Percentiles rank a stretch among this genome's conserved stretches.
These are phyloP conservation scores for Bipolaris victoriae DNA, from an alignment of 2,329 filamentous ascomycete genomes.

Conservation along the genomic window DNA sequence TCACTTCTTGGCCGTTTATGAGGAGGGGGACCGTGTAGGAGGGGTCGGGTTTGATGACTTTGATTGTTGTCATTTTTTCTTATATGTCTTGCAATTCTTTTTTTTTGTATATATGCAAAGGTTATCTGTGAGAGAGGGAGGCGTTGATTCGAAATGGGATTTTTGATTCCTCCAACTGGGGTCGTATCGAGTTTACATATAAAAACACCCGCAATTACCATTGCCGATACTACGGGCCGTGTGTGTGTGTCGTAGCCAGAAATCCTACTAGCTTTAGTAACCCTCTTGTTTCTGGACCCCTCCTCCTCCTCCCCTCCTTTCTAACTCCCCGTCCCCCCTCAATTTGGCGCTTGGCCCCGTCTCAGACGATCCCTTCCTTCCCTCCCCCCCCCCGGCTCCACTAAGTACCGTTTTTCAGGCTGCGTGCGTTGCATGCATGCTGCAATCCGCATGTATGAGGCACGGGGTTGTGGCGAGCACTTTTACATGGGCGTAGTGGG, in stretches of 20 bases:
- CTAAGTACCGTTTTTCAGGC: neutral
- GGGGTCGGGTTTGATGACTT: slow-evolving; percentile 19
- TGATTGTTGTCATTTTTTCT: slow-evolving; percentile 11
- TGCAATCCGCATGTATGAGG: slow-evolving; percentile 4
- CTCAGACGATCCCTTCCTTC: neutral
- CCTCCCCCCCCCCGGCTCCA: neutral
- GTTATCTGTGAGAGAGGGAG: no score
- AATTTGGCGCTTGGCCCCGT: neutral
- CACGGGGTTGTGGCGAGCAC: slow-evolving; percentile 4
- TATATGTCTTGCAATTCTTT: no score
- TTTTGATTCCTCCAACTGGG: no score
- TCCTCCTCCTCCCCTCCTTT: no score
- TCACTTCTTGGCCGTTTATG: slow-evolving; percentile 58
- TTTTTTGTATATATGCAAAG: no score
- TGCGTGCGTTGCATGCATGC: neutral
- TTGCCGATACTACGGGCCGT: neutral
- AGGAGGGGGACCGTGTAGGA: slow-evolving; percentile 53
- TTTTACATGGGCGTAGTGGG: slow-evolving; percentile 3
- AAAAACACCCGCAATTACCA: no score
- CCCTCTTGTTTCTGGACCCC: no score
- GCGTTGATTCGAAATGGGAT: no score
- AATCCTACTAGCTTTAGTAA: no score
- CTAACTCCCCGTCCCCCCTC: no score
- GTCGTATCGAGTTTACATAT: no score
- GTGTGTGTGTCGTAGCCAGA: neutral